These are phyloP conservation scores for Yamadazyma paraphyllophila DNA, from an alignment of 805 yeast genomes.

Conservation along the genomic window DNA sequence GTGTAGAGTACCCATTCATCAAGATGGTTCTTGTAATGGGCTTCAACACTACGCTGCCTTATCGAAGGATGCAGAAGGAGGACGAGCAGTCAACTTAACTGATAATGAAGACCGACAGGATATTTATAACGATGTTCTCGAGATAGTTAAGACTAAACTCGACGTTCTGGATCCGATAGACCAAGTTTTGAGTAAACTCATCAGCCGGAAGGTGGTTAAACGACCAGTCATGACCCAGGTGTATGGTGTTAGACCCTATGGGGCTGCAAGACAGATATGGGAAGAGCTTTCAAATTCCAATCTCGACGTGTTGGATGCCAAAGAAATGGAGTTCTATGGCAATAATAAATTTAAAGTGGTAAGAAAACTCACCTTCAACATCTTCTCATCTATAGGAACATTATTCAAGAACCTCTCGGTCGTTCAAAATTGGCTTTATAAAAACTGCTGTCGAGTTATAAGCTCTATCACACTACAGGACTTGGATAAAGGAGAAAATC, in stretches of 20 bases:
- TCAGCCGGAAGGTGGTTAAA: constrained; percentile 35
- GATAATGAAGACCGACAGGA: constrained; percentile 22
- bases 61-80: constrained; percentile 37
- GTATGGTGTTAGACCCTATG: constrained; percentile 41
- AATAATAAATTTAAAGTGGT: constrained; percentile 6
- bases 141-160: constrained; percentile 20
- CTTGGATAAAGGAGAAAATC: constrained; percentile 11
- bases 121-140: constrained; percentile 33
- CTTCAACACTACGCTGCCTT: constrained; percentile 47
- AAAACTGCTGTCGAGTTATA: constrained; percentile 29
- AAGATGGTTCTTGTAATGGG: constrained; percentile 47
- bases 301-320: not conserved
- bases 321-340: constrained; percentile 5
- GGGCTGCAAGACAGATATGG: constrained; percentile 35
- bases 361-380: constrained; percentile 19
- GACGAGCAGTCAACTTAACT: constrained; percentile 36
- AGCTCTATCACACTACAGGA: constrained; percentile 17
- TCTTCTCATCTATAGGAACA: constrained; percentile 25
- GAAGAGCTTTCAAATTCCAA: constrained; percentile 11
- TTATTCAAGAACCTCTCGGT: constrained; percentile 32
- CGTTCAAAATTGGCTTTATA: constrained; percentile 36
- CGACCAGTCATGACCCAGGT: constrained; percentile 47
- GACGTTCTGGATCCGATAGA: constrained; percentile 15
- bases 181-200: constrained; percentile 14
- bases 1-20: constrained; percentile 38